Base-by-base conservation (phyloP, 2,329 filamentous ascomycete genomes). In the Stenocarpella maydis region DNA sequence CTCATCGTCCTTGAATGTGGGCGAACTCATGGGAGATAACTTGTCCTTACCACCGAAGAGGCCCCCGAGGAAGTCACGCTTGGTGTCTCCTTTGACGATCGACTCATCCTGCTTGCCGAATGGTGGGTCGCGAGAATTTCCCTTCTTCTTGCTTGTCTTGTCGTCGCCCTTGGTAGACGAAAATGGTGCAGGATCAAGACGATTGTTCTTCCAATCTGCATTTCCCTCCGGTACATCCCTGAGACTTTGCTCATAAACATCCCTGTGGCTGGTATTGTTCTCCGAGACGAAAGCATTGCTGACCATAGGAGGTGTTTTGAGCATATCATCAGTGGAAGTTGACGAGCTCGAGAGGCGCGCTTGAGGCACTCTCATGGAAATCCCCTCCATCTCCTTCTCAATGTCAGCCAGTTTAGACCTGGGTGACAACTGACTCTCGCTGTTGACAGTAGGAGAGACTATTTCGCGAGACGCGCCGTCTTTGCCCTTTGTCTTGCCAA, bases 61-160 rank as follows among this genome's bases (percentile, higher is more conserved):
- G 15, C 34, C 4, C 24, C 47, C 34, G 19, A 65, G 24, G 34
- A 53, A 65, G 5, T 31, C 65, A n/a, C 21, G 41, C 31, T 58
- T 67, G 31, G 31, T 15, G 1, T 49, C 52, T 24, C 8, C 49
- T 12, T 67, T 34, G 31, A 24, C 8, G 14, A 17, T 3, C 24
- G 52, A n/a, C 10, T 49, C 52, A 39, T 26, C 19, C 41, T 67
- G 21, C 19, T 39, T 49, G 28, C 49, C 53, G 17, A 8, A n/a
- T 14, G 41, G 9, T 19, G 50, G 31, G n/a, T 19, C 55, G 26
- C 39, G 49, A 52, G 37, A 60, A 47, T 49, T 55, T 19, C 24
- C 67, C 43, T 55, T 68, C 21, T 55, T 70, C n/a, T 63, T 61
- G 21, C n/a, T 28, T 15, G 14, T 37, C 54, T 67, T 61, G 4